Conservation (phyloP, 2,329 filamentous ascomycete genomes). For the Fusarium incarnatum region DNA sequence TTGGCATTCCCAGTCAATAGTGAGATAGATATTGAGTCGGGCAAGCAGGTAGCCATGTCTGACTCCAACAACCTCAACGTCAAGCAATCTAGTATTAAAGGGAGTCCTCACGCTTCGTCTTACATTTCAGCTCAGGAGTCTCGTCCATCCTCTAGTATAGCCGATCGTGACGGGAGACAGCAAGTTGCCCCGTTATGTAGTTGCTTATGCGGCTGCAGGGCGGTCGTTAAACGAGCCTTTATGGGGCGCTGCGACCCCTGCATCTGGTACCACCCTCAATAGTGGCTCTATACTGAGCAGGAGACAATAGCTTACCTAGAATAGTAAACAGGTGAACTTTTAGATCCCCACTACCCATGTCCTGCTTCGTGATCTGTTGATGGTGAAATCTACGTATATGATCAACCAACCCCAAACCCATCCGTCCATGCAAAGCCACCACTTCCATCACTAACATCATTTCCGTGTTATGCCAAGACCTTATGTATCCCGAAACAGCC, state of each 20-base stretch:
- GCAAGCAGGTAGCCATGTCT: neutral
- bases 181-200: neutral
- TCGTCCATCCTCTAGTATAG: neutral
- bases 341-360: neutral
- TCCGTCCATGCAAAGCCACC: neutral
- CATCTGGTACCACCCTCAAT: neutral
- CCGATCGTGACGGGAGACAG: neutral
- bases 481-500: neutral
- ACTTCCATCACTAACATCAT: too few species aligned
- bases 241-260: neutral
- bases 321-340: neutral
- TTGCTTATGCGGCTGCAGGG: neutral
- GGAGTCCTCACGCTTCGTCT: neutral
- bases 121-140: too few species aligned
- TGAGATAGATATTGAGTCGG: neutral
- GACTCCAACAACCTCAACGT: neutral
- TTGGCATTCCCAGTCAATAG: neutral
- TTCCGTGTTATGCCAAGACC: neutral
- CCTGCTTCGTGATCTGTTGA: neutral
- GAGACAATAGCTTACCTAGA: neutral
- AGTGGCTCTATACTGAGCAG: neutral
- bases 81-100: neutral
- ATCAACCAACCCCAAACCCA: neutral
- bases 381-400: neutral
- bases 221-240: neutral